Base-by-base conservation (phyloP, 2,329 filamentous ascomycete genomes). In the Ophiostoma australiae region DNA sequence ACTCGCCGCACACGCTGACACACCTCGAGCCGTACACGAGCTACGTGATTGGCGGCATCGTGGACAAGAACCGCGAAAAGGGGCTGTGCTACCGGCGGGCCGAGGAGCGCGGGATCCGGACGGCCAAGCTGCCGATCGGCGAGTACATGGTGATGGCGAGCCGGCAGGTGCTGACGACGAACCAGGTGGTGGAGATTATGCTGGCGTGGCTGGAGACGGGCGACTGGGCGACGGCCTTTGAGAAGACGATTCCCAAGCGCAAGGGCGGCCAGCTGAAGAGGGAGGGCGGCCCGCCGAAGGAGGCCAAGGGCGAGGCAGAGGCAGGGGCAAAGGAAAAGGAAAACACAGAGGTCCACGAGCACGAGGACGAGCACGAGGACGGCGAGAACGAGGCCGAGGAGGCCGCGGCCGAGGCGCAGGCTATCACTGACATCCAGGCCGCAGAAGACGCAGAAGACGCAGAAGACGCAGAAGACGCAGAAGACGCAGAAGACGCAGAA, bases 141-240 rank as follows among this genome's bases (percentile, higher is more conserved):
- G 90, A 98, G 73, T 98, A 92, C 79, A 90, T 99, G 84, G 86
- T 93, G 74, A 96, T 99, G 91, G 86, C 90, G 71, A 94, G 91
- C 76, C 88, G 95, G 41, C 88, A 90, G 76, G 92, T 99, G 4
- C 82, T 99, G 71, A 90, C 94, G 3, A 97, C 94, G 8, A 99
- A 98, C 78, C 95, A 99, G 77, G 95, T 99, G 1, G 87, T 95
- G 67, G 94, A 98, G 80, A 98, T 99, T 73, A 97, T 99, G 92
- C 82, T 97, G 66, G 89, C 89, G 74, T 99, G 94, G 93, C 80
- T 99, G 70, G 93, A 97, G 80, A 88, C 87, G 68, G 92, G 91
- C 1, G 91, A 98, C 78, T 99, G 95, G 95, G 94, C 90, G 1
- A 84, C 91, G 77, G 94, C 95, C 0, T 99, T 99, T 78, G 81